Conservation (phyloP, 2,329 filamentous ascomycete genomes). For the Aspergillus oerlinghausenensis region DNA sequence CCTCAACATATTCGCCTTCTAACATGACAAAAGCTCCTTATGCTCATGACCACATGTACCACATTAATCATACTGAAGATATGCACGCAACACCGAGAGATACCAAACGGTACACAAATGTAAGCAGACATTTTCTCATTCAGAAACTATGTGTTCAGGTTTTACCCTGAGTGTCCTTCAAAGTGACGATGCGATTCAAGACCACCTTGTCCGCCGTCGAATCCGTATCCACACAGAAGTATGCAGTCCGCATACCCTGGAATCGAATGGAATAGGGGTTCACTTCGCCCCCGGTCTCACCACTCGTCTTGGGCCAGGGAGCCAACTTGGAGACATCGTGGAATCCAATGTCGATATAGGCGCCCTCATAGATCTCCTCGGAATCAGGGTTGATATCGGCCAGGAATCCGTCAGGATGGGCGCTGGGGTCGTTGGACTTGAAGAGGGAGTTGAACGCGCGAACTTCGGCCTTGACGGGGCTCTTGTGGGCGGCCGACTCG, state of each 20-base stretch:
- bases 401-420: constrained; percentile 73
- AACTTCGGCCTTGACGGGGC: constrained; percentile 62
- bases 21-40: background rate
- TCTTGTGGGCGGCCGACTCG: constrained; percentile 58
- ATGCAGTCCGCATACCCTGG: background rate
- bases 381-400: constrained; percentile 80
- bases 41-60: background rate
- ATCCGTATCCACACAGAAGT: background rate
- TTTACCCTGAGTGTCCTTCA: background rate
- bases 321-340: constrained; percentile 68
- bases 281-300: constrained; percentile 38
- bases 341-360: constrained; percentile 78
- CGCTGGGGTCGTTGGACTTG: constrained; percentile 77
- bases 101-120: background rate
- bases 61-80: background rate
- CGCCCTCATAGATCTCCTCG: constrained; percentile 71
- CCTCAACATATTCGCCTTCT: background rate
- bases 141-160: background rate
- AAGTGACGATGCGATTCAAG: background rate
- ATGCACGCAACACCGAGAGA: background rate
- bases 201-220: background rate
- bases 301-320: constrained; percentile 76
- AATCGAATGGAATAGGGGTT: background rate
- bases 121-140: background rate
- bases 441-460: constrained; percentile 80